These are phyloP conservation scores for Coprinopsis strossmayeri DNA, from an alignment of 768 basidiomycete genomes.

Conservation along the genomic window DNA sequence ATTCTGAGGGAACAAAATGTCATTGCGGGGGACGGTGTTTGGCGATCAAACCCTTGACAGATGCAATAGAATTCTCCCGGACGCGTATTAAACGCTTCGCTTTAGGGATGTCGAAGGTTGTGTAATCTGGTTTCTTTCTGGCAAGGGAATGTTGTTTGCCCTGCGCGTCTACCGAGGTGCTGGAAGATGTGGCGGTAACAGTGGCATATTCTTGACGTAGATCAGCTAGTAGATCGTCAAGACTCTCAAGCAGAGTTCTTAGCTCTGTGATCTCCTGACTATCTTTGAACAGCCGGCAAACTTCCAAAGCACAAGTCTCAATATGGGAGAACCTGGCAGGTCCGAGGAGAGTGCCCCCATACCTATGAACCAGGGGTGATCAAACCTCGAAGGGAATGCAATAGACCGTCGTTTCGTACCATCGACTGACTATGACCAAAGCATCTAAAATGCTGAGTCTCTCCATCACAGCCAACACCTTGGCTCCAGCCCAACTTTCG, in stretches of 20 bases:
- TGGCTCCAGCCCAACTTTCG: slow-evolving; percentile 64
- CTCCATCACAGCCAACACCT: slow-evolving; percentile 62
- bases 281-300: slow-evolving; percentile 60
- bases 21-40: slow-evolving; percentile 29
- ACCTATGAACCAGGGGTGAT: slow-evolving; percentile 39
- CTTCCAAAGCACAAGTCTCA: slow-evolving; percentile 68
- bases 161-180: slow-evolving; percentile 4
- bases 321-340: slow-evolving; percentile 73
- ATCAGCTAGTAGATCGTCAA: slow-evolving; percentile 57
- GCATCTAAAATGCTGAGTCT: slow-evolving; percentile 68
- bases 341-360: slow-evolving; percentile 75
- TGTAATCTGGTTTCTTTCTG: slow-evolving; percentile 40
- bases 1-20: too few relatives aligned
- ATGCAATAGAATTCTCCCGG: slow-evolving; percentile 60
- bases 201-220: slow-evolving; percentile 41
- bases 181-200: background rate
- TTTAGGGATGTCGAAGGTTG: slow-evolving; percentile 51
- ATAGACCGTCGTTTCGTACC: slow-evolving; percentile 33
- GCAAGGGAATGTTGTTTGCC: background rate
- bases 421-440: slow-evolving; percentile 73
- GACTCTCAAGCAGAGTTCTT: slow-evolving; percentile 44
- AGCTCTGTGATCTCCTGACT: slow-evolving; percentile 63
- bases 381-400: background rate
- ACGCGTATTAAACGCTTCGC: slow-evolving; percentile 63
- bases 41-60: slow-evolving; percentile 49